Evolutionary conservation across 2,329 filamentous ascomycete genomes (phyloP).

Genomic region (Trichophyton rubrum): DNA sequence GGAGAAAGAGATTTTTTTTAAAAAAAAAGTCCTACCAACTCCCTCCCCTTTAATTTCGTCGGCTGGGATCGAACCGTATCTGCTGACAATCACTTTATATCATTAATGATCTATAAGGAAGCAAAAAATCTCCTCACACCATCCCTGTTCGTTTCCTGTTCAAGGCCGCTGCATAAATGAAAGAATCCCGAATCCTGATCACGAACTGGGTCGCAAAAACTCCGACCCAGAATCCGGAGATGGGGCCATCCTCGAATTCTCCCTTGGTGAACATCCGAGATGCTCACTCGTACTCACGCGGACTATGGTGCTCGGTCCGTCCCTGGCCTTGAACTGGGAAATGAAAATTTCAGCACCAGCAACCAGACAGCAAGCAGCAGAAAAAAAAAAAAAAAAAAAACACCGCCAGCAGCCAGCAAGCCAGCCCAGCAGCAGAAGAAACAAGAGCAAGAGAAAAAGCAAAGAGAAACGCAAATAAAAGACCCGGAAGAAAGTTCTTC

Average conservation of each 20-base stretch:
- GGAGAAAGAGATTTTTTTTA: too few relatives aligned
- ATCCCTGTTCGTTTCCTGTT: not conserved
- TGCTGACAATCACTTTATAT: not conserved
- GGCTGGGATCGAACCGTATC: not conserved
- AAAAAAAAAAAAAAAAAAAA: not conserved
- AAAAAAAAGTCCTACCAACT: not conserved
- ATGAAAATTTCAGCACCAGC: too few relatives aligned
- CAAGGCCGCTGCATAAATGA: not conserved
- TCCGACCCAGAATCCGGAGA: not conserved
- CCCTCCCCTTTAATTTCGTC: not conserved
- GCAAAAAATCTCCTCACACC: not conserved
- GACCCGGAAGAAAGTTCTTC: not conserved
- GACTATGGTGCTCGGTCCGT: not conserved
- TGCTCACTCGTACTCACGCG: too few relatives aligned
- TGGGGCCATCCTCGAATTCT: not conserved
- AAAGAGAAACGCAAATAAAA: not conserved
- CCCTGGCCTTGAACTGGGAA: not conserved
- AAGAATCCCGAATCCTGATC: not conserved
- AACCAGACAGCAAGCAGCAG: not conserved
- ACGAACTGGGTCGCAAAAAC: not conserved
- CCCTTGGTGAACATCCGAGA: not conserved
- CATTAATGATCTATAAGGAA: conserved; percentile 2
- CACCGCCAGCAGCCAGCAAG: too few relatives aligned
- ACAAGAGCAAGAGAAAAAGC: not conserved
- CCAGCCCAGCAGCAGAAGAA: not conserved